Evolutionary conservation across 148 eudicot species (phyloP).

Genomic region (Vaccinium myrtillus): DNA sequence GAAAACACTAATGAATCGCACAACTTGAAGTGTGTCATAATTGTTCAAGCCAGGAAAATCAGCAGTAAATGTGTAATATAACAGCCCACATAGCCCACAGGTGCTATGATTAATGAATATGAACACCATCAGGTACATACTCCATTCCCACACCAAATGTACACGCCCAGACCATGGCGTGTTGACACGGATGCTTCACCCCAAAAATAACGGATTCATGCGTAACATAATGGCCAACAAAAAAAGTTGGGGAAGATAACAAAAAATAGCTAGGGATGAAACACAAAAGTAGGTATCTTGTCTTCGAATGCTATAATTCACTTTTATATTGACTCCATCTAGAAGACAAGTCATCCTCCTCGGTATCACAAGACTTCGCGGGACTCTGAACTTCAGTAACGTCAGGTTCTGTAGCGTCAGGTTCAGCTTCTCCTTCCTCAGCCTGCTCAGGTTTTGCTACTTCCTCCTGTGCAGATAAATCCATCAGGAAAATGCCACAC

Average conservation of each 20-base stretch:
- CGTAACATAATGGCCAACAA: neutral
- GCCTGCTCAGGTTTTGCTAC: slow-evolving; percentile 34
- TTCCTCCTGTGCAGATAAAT: slow-evolving; percentile 27
- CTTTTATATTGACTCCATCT: slow-evolving; percentile 37
- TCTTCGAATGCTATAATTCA: slow-evolving; percentile 24
- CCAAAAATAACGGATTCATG: neutral
- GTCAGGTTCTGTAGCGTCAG: slow-evolving; percentile 1
- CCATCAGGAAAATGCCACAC: neutral
- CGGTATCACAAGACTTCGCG: slow-evolving; percentile 27
- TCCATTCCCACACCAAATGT: too few relatives aligned
- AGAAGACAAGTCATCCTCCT: slow-evolving; percentile 36
- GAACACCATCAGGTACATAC: too few relatives aligned
- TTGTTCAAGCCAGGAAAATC: neutral
- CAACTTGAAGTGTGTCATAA: neutral
- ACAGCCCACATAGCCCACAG: neutral
- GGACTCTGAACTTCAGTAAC: slow-evolving; percentile 28
- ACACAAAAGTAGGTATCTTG: neutral
- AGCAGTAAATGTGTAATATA: neutral
- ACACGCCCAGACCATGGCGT: too few relatives aligned
- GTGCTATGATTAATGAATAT: too few relatives aligned
- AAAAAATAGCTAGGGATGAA: too few relatives aligned
- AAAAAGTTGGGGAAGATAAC: neutral
- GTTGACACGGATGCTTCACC: too few relatives aligned
- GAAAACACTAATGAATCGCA: too few relatives aligned
- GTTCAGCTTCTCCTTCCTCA: slow-evolving; percentile 27